Evolutionary conservation across 108 stramenopile genomes (phyloP), one percentile per base, ranked within the genome.

Genomic region (Seminavis robusta): DNA sequence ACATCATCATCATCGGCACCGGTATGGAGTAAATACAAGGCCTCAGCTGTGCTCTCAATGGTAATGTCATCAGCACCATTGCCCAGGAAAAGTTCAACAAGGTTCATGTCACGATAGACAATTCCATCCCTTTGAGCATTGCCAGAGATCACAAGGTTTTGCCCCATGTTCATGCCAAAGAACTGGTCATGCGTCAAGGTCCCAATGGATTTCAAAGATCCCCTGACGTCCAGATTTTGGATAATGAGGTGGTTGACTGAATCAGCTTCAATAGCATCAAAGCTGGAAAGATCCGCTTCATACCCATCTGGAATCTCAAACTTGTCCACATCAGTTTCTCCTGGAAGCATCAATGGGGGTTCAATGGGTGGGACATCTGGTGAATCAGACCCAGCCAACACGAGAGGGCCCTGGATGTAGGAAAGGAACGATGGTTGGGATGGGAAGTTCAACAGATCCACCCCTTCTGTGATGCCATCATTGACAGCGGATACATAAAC

Each of bases 211-310:
- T 29, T 11, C 13, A 23, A 42, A 50, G 46, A 26, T 33, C 71
- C 71, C 33, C 56, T 45, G 15, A 59, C 43, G 32, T 72, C 64
- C 47, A 65, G 1, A 23, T 72, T 65, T 32, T 60, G 48, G 37
- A 72, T 57, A 24, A 65, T 47, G 11, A 72, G 33, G 23, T 40
- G 45, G 30, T 72, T 61, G 13, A 70, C 69, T 52, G 62, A 61
- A 4, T n/a, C n/a, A n/a, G n/a, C n/a, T n/a, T n/a, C n/a, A n/a
- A n/a, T n/a, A n/a, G 47, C 37, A 11, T 47, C 61, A 38, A 49
- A 46, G 34, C 19, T 37, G 15, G 63, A 61, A 31, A 63, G 56
- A 17, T 42, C 41, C 21, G 41, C 17, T 9, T 17, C 20, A 9
- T 17, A 17, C 4, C 20, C 41, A 21, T 42, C 41, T 9, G 21